phyloP scores from a whole-genome alignment of 2,329 filamentous ascomycete genomes.

The Beauveria sp. region DNA sequence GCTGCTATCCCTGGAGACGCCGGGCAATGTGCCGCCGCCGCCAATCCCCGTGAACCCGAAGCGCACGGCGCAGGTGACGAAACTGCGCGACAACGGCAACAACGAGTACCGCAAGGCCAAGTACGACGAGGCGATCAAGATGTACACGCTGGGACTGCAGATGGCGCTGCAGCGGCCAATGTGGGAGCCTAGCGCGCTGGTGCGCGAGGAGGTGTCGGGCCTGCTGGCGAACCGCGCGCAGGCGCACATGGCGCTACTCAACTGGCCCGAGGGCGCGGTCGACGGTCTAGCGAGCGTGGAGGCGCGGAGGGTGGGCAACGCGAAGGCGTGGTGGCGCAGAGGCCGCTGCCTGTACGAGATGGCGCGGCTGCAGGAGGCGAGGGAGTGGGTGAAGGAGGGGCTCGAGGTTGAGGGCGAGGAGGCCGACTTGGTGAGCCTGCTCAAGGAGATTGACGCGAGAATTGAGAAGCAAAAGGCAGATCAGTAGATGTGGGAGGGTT shows the following conservation, averaged over 20 bases:
- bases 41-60: conserved; percentile 91
- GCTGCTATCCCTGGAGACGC: conserved; percentile 40
- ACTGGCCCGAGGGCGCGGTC: conserved; percentile 78
- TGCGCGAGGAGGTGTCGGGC: conserved; percentile 73
- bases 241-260: conserved; percentile 73
- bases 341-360: conserved; percentile 86
- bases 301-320: conserved; percentile 76
- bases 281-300: conserved; percentile 87
- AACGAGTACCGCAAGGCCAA: conserved; percentile 69
- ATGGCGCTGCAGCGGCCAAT: conserved; percentile 77
- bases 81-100: conserved; percentile 86
- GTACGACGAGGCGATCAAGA: conserved; percentile 65
- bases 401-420: conserved; percentile 76
- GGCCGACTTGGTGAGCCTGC: conserved; percentile 53
- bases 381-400: conserved; percentile 66
- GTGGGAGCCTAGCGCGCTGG: conserved; percentile 82
- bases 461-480: conserved; percentile 25
- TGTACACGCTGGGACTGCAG: conserved; percentile 80
- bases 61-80: conserved; percentile 77
- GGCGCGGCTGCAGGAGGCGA: conserved; percentile 76
- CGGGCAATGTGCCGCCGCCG: conserved; percentile 66
- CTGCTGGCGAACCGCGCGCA: conserved; percentile 85
- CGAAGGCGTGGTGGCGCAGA: conserved; percentile 89
- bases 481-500: neutral
- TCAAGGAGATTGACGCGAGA: conserved; percentile 52